phyloP scores from a whole-genome alignment of 2,329 filamentous ascomycete genomes.

The Xylaria sp. region DNA sequence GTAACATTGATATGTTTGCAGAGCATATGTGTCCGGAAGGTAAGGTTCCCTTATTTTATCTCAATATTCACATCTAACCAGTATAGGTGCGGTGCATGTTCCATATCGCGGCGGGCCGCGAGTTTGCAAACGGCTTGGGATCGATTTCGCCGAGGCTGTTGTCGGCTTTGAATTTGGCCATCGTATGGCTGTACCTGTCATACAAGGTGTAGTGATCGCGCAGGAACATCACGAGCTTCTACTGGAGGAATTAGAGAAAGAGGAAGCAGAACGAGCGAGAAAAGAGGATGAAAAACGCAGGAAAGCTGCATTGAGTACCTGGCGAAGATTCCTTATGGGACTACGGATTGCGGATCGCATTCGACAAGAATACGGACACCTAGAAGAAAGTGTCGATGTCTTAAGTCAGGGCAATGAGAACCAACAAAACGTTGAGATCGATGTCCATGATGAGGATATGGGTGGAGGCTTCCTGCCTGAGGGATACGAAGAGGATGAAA shows the following conservation, averaged over 20 bases:
- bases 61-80: conserved; percentile 27
- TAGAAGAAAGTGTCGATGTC: conserved; percentile 63
- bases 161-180: conserved; percentile 97
- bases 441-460: conserved; percentile 57
- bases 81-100: conserved; percentile 79
- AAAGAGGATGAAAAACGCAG: conserved; percentile 87
- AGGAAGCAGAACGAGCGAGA: conserved; percentile 77
- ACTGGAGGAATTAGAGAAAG: conserved; percentile 80
- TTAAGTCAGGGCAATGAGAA: conserved; percentile 60
- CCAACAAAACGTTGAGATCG: conserved; percentile 8
- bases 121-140: conserved; percentile 83
- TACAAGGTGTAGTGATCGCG: conserved; percentile 89
- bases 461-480: conserved; percentile 69
- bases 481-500: conserved; percentile 45
- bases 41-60: conserved; percentile 42
- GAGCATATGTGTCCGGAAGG: conserved; percentile 85
- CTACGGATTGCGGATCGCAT: conserved; percentile 84
- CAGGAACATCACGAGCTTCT: conserved; percentile 80
- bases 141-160: conserved; percentile 94
- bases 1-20: conserved; percentile 93
- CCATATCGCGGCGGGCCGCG: conserved; percentile 80
- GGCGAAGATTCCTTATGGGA: conserved; percentile 89
- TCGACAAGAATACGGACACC: conserved; percentile 77
- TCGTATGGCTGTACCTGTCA: conserved; percentile 90
- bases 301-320: conserved; percentile 77